Percentiles rank a stretch among this genome's conserved stretches.
phyloP scores from a whole-genome alignment of 352 stramenopile species.

The Phytopythium litorale region DNA sequence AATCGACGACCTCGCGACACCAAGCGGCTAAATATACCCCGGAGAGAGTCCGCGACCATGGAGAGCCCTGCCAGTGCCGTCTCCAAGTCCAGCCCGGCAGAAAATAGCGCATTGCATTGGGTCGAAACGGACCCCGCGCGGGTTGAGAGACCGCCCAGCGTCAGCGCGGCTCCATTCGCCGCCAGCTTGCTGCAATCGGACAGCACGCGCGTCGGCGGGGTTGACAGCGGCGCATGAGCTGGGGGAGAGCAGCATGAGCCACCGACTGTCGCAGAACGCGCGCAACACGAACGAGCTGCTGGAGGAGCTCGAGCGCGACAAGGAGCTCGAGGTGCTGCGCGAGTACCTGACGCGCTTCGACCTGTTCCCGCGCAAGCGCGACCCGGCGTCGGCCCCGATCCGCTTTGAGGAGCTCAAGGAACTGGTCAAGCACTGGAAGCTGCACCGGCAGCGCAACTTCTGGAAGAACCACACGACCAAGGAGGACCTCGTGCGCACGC shows the following conservation, averaged over 20 bases:
- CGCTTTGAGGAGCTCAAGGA: constrained; percentile 91
- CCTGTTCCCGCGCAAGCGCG: constrained; percentile 71
- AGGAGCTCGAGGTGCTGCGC: constrained; percentile 83
- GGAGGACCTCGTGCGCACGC: constrained; percentile 80
- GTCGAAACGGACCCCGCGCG: constrained; percentile 2
- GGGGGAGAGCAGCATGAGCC: constrained; percentile 50
- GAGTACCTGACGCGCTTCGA: constrained; percentile 81
- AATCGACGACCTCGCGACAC: neutral
- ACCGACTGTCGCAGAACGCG: constrained; percentile 79
- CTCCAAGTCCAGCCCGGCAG: neutral
- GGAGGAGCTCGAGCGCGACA: constrained; percentile 82
- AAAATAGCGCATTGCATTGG: neutral
- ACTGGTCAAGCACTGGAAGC: constrained; percentile 87
- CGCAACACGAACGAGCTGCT: constrained; percentile 78
- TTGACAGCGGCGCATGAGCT: neutral
- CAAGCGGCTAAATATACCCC: neutral
- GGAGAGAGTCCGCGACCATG: neutral
- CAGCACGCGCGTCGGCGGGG: neutral
- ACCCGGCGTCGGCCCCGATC: constrained; percentile 71
- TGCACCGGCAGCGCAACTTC: constrained; percentile 87
- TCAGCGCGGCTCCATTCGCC: neutral
- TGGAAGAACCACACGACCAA: constrained; percentile 89
- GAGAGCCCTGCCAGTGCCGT: neutral
- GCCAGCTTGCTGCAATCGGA: neutral
- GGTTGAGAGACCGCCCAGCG: neutral